These are phyloP conservation scores for Lepiota venenata DNA, from an alignment of 768 basidiomycete species.

Conservation along the genomic window DNA sequence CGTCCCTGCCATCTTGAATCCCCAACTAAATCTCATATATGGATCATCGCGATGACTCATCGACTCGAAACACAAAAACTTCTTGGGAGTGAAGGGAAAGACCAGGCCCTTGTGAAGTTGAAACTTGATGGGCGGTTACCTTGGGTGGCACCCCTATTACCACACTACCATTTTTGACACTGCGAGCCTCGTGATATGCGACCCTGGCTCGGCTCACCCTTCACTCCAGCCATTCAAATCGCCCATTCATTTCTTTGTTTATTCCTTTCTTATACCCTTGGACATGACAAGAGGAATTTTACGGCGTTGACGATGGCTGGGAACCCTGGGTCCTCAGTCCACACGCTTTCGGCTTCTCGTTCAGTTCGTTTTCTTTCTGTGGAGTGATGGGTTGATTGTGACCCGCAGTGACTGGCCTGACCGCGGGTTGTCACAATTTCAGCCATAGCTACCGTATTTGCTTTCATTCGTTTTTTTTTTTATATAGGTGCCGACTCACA, in stretches of 20 bases:
- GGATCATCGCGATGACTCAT: slow-evolving; percentile 2
- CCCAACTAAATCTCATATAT: background rate
- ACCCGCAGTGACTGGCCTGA: background rate
- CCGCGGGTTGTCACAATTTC: slow-evolving; percentile 2
- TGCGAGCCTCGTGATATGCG: slow-evolving; percentile 10
- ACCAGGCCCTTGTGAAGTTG: background rate
- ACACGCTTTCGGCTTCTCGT: slow-evolving; percentile 4
- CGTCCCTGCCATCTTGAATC: slow-evolving; percentile 14
- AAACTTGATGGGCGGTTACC: slow-evolving; percentile 11
- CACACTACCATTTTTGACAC: slow-evolving; percentile 7
- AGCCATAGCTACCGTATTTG: background rate
- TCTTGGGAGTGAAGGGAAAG: slow-evolving; percentile 4
- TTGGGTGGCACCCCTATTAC: background rate
- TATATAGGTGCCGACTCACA: slow-evolving; percentile 3
- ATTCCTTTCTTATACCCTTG: slow-evolving; percentile 6
- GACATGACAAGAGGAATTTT: background rate
- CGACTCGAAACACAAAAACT: slow-evolving; percentile 7
- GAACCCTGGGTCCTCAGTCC: slow-evolving; percentile 10
- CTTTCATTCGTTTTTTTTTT: background rate
- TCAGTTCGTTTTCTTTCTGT: background rate
- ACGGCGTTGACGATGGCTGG: slow-evolving; percentile 1
- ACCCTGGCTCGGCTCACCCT: background rate
- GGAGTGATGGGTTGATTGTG: slow-evolving; percentile 5
- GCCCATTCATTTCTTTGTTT: slow-evolving; percentile 1
- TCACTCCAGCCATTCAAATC: background rate